Percentiles rank a stretch among this genome's conserved stretches.
Conservation (phyloP, 225 moss, liverwort and hornwort species). For the Sphagnum contortum region DNA sequence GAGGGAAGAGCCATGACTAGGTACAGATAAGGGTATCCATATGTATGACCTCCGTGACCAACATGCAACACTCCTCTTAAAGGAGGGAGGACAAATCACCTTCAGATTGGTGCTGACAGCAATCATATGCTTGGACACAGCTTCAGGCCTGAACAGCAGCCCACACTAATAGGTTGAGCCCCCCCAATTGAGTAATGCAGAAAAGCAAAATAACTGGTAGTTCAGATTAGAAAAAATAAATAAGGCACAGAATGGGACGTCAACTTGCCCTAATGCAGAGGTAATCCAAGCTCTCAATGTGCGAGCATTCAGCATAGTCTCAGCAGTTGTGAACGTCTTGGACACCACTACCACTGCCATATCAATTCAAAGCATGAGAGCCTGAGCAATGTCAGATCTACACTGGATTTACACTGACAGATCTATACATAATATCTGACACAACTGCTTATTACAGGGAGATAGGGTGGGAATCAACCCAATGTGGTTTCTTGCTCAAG, state of each 20-base stretch:
- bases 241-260: not conserved
- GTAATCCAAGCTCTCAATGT: conserved; percentile 60
- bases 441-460: too few relatives aligned
- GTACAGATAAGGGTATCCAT: not conserved
- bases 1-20: not conserved
- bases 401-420: too few relatives aligned
- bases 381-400: too few relatives aligned
- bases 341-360: conserved; percentile 49
- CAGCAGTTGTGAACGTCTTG: conserved; percentile 61
- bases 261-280: conserved; percentile 44
- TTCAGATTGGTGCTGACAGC: conserved; percentile 96
- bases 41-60: not conserved
- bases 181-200: too few relatives aligned
- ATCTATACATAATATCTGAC: too few relatives aligned
- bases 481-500: conserved; percentile 80
- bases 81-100: conserved; percentile 19
- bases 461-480: conserved; percentile 26
- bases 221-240: not conserved
- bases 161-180: not conserved
- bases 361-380: not conserved
- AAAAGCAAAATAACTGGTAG: too few relatives aligned
- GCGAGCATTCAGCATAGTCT: conserved; percentile 62
- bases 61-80: too few relatives aligned
- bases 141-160: conserved; percentile 40
- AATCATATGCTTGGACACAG: conserved; percentile 95